Evolutionary conservation across 192 early-diverging fungal species (phyloP), one percentile per base, ranked within the genome.

Genomic region (Umbelopsis sp.): DNA sequence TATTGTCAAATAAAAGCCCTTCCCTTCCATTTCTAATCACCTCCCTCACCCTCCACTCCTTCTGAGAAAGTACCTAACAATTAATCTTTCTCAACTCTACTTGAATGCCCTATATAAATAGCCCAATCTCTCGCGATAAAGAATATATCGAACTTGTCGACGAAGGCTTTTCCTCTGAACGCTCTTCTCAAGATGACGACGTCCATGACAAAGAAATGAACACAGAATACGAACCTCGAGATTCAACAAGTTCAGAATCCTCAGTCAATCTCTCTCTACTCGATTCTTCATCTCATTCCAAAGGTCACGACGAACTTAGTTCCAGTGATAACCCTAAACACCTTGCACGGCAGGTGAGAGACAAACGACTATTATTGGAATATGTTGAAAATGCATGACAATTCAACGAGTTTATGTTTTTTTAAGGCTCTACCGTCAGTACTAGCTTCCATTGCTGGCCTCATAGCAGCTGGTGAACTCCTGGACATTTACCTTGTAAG

Each of bases 401-500:
- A 31, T 12, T 32, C 2, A 62, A 17, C 31, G 8, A 20, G 25
- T 9, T 53, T 20, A 17, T 29, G 3, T 36, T 62, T 34, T 62
- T 34, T 20, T 20, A 17, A 91, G 78, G 87, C 87, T 43, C 54
- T 90, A 50, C 90, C 90, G 0, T 85, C 90, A 1, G 74, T 93
- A 10, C 76, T 92, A 22, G 78, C 92, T 31, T 88, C 92, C 34
- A 91, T 92, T 7, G 83, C 76, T 26, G 91, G 92, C 3, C 87
- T 90, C 2, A 84, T 91, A 25, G 72, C 85, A 47, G 88, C 92
- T 4, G 92, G 92, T n/a, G 89, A 82, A 70, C 75, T 91, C 9
- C 74, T 93, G 38, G 91, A 91, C 38, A 59, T 70, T 16, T 84
- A 90, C 36, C 81, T 82, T 71, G 85, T 87, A 86, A 62, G 56